These are phyloP conservation scores for Phytopythium ostracodes DNA, from an alignment of 352 stramenopile genomes.

Conservation along the genomic window DNA sequence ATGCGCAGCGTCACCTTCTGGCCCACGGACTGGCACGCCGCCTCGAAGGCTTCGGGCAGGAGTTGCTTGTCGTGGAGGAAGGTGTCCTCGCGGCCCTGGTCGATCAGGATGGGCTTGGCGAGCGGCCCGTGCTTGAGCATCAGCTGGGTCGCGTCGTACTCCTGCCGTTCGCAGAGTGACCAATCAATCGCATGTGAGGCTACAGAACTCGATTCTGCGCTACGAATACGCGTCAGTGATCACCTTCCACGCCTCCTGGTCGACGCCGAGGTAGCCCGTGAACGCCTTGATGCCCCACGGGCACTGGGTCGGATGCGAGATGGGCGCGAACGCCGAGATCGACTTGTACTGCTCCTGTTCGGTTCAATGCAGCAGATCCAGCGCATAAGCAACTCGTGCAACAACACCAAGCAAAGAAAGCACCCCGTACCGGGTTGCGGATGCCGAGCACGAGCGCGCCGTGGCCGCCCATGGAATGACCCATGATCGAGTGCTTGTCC, in stretches of 20 bases:
- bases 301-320: conserved; percentile 94
- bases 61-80: conserved; percentile 90
- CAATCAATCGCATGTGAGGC: background rate
- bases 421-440: conserved; percentile 55
- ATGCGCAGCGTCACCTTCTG: conserved; percentile 83
- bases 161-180: conserved; percentile 16
- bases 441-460: conserved; percentile 95
- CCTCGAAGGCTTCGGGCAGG: conserved; percentile 87
- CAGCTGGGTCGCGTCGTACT: conserved; percentile 91
- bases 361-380: background rate
- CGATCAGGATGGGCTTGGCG: conserved; percentile 79
- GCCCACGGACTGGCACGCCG: conserved; percentile 70
- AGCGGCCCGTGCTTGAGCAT: conserved; percentile 66
- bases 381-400: conserved; percentile 4
- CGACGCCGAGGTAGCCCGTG: conserved; percentile 92
- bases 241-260: conserved; percentile 83
- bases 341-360: conserved; percentile 80
- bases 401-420: background rate
- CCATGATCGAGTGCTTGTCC: conserved; percentile 89
- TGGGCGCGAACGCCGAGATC: conserved; percentile 96
- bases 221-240: no score
- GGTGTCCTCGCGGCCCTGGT: conserved; percentile 88
- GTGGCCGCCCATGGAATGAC: conserved; percentile 98
- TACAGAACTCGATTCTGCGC: no score
- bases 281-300: conserved; percentile 99